These are phyloP conservation scores for Aspergillus candidus DNA, from an alignment of 2,329 filamentous ascomycete genomes.

Conservation along the genomic window DNA sequence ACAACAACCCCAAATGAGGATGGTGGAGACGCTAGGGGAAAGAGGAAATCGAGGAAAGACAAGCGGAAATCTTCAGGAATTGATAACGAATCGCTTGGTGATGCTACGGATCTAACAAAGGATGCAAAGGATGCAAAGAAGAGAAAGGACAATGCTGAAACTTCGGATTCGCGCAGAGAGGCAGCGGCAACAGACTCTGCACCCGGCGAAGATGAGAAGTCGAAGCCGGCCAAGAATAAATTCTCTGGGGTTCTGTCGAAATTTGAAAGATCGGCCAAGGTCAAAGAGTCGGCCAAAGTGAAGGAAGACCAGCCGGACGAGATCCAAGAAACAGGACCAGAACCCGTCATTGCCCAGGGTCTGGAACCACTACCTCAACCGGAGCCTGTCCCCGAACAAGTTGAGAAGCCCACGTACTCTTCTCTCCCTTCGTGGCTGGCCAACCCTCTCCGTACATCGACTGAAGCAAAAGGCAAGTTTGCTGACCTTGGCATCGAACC, in stretches of 20 bases:
- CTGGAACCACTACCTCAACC: slow-evolving; percentile 76
- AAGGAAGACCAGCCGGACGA: slow-evolving; percentile 11
- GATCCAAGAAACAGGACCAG: slow-evolving; percentile 6
- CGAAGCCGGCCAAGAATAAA: slow-evolving; percentile 23
- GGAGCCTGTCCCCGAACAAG: slow-evolving; percentile 49
- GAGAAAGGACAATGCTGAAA: slow-evolving; percentile 13
- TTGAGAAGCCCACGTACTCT: slow-evolving; percentile 62
- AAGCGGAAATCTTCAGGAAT: slow-evolving; percentile 29
- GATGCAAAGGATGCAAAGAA: slow-evolving; percentile 6
- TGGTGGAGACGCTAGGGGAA: slow-evolving; percentile 13
- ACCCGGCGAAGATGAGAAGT: slow-evolving; percentile 18
- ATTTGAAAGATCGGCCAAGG: slow-evolving; percentile 31
- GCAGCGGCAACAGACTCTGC: slow-evolving; percentile 5
- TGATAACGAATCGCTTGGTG: slow-evolving; percentile 9
- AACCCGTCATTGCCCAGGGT: slow-evolving; percentile 44
- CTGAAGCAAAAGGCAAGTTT: slow-evolving; percentile 58
- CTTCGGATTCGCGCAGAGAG: slow-evolving; percentile 1
- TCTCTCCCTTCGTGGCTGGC: slow-evolving; percentile 77
- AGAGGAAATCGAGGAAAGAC: slow-evolving; percentile 32
- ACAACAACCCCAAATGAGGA: slow-evolving; percentile 19
- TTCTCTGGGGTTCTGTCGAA: slow-evolving; percentile 35
- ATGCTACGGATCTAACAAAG: slow-evolving; percentile 23
- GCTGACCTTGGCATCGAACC: slow-evolving; percentile 56
- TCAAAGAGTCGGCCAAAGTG: slow-evolving; percentile 12
- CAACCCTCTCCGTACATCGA: slow-evolving; percentile 63